Evolutionary conservation across 2,329 filamentous ascomycete genomes (phyloP).

Genomic region (Rutstroemia sp.): DNA sequence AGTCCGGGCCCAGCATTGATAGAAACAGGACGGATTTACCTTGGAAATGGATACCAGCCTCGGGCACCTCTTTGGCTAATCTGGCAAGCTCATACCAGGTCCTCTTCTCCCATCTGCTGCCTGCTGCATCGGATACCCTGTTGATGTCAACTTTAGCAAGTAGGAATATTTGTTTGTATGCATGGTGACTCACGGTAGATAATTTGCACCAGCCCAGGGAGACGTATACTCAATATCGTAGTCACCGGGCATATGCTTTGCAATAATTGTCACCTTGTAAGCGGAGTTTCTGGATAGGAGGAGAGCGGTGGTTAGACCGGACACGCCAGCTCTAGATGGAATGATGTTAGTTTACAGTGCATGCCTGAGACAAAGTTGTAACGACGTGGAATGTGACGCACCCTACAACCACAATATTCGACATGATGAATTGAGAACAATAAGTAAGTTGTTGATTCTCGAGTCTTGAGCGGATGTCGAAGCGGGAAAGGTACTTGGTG

Average conservation of each 20-base stretch:
- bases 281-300: slow-evolving; percentile 47
- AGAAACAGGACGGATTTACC: slow-evolving; percentile 33
- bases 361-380: background rate
- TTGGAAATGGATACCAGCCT: slow-evolving; percentile 77
- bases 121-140: slow-evolving; percentile 16
- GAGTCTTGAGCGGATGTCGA: background rate
- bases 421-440: slow-evolving; percentile 16
- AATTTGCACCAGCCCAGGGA: slow-evolving; percentile 82
- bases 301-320: slow-evolving; percentile 58
- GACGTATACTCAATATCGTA: slow-evolving; percentile 88
- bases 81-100: slow-evolving; percentile 58
- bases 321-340: slow-evolving; percentile 50
- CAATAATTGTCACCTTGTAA: slow-evolving; percentile 61
- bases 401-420: slow-evolving; percentile 34
- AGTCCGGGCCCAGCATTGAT: background rate
- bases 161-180: background rate
- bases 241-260: slow-evolving; percentile 90
- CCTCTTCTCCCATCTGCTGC: slow-evolving; percentile 50
- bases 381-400: slow-evolving; percentile 18
- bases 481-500: too few relatives aligned
- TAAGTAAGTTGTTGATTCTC: background rate
- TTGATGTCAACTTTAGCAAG: background rate
- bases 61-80: slow-evolving; percentile 57
- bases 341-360: slow-evolving; percentile 3
- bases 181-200: slow-evolving; percentile 53